Conservation (phyloP, 495 filamentous ascomycete species). For the Neurospora sp. region DNA sequence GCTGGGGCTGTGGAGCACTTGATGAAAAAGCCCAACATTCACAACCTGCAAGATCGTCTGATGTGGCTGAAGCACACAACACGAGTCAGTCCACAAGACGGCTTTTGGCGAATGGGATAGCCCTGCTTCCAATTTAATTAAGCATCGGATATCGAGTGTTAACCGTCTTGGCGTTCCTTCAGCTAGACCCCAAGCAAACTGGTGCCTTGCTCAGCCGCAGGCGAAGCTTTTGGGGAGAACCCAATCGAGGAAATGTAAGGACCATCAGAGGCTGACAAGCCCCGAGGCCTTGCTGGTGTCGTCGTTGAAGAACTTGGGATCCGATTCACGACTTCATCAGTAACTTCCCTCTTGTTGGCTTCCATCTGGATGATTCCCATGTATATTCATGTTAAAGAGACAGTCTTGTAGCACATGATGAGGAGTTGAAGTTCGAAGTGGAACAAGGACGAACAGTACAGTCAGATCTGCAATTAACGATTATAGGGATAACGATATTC, state of each 20-base stretch:
- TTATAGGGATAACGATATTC: too few species aligned
- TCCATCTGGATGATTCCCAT: background rate
- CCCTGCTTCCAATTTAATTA: background rate
- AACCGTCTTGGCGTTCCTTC: background rate
- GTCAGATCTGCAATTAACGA: too few species aligned
- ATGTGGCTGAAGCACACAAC: background rate
- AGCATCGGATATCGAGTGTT: background rate
- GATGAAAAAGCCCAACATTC: background rate
- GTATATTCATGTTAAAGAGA: background rate
- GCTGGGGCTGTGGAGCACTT: background rate
- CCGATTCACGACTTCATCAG: too few species aligned
- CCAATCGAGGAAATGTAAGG: background rate
- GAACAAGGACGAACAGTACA: background rate
- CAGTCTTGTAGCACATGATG: background rate
- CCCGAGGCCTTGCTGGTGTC: background rate
- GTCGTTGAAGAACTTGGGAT: background rate
- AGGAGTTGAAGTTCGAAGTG: background rate
- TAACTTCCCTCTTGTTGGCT: background rate
- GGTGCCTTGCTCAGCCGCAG: background rate
- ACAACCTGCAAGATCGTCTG: background rate
- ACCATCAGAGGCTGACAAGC: background rate
- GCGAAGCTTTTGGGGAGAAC: background rate
- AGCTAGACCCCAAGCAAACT: background rate
- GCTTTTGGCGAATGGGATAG: background rate
- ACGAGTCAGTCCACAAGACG: background rate